A percentile compares a stretch with the other conserved stretches of the same genome.
Conservation (phyloP, 129 eudicot genomes). For the Glebionis coronaria region DNA sequence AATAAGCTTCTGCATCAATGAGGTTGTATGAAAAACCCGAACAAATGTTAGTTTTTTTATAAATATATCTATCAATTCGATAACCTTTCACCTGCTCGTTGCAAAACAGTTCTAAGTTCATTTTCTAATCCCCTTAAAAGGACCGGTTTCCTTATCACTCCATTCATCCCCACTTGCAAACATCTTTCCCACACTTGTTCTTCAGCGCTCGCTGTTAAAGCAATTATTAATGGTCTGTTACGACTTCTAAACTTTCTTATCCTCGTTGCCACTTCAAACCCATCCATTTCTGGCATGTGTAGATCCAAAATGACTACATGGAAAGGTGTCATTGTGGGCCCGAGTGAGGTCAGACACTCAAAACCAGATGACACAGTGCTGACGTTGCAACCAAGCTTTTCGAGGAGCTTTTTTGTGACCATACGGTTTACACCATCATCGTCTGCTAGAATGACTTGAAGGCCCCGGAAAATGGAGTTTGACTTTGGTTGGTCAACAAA, state of each 20-base stretch:
- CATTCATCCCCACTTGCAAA: slow-evolving; percentile 78
- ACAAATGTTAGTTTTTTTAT: slow-evolving; percentile 25
- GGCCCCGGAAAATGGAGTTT: slow-evolving; percentile 68
- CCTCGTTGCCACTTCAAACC: slow-evolving; percentile 72
- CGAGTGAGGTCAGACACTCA: slow-evolving; percentile 63
- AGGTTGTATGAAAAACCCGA: slow-evolving; percentile 22
- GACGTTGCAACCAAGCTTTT: slow-evolving; percentile 75
- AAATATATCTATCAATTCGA: slow-evolving; percentile 21
- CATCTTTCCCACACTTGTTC: slow-evolving; percentile 77
- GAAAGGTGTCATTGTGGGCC: slow-evolving; percentile 41
- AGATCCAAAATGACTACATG: slow-evolving; percentile 68
- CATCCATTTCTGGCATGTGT: slow-evolving; percentile 94
- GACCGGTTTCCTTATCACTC: slow-evolving; percentile 74
- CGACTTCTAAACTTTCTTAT: slow-evolving; percentile 66
- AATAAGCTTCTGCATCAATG: slow-evolving; percentile 27
- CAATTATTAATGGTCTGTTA: slow-evolving; percentile 71
- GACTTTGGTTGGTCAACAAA: slow-evolving; percentile 47
- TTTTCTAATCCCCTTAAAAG: slow-evolving; percentile 55
- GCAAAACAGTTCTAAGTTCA: slow-evolving; percentile 54
- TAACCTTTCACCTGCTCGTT: slow-evolving; percentile 47
- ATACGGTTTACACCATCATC: slow-evolving; percentile 66
- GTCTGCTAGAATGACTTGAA: slow-evolving; percentile 67
- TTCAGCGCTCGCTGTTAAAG: slow-evolving; percentile 78
- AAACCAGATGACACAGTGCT: slow-evolving; percentile 69
- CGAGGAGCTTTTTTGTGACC: slow-evolving; percentile 79